Conservation (phyloP, 2,329 filamentous ascomycete genomes). For the Ascochyta clinopodiicola region DNA sequence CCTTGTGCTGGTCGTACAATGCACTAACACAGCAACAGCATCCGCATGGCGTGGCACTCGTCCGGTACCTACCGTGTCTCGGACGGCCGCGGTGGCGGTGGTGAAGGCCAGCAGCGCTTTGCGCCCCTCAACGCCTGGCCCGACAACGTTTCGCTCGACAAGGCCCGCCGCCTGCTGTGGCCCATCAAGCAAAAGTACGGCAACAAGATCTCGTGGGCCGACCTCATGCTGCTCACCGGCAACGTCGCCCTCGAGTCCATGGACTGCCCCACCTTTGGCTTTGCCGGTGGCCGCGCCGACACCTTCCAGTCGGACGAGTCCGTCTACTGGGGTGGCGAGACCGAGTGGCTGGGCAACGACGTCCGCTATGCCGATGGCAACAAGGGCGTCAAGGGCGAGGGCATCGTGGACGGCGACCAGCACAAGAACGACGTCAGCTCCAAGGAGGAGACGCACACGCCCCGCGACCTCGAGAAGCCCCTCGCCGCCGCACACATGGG, state of each 20-base stretch:
- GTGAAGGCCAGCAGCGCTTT: slow-evolving; percentile 78
- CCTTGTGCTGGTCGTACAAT: background rate
- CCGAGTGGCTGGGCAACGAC: slow-evolving; percentile 76
- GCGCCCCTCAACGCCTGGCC: slow-evolving; percentile 84
- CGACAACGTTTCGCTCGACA: slow-evolving; percentile 79
- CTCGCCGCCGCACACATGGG: slow-evolving; percentile 75
- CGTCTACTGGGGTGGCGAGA: slow-evolving; percentile 79
- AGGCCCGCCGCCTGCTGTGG: slow-evolving; percentile 79
- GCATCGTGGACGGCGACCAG: slow-evolving; percentile 46
- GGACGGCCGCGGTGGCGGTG: slow-evolving; percentile 77
- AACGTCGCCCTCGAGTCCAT: slow-evolving; percentile 80
- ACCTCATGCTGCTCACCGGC: slow-evolving; percentile 73
- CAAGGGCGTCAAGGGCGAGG: slow-evolving; percentile 53
- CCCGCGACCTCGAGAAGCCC: slow-evolving; percentile 70
- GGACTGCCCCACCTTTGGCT: slow-evolving; percentile 76
- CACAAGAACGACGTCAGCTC: slow-evolving; percentile 34
- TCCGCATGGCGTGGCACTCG: slow-evolving; percentile 83
- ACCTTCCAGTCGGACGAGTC: slow-evolving; percentile 79
- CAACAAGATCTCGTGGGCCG: slow-evolving; percentile 82
- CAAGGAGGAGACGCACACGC: slow-evolving; percentile 52
- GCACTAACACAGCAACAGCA: slow-evolving; percentile 36
- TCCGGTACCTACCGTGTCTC: slow-evolving; percentile 78
- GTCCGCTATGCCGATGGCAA: slow-evolving; percentile 67
- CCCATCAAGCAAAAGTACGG: slow-evolving; percentile 87
- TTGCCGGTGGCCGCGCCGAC: slow-evolving; percentile 74